Evolutionary conservation across 1,139 yeast species (phyloP), one percentile per base, ranked within the genome.

Genomic region (Scheffersomyces stambukii): DNA sequence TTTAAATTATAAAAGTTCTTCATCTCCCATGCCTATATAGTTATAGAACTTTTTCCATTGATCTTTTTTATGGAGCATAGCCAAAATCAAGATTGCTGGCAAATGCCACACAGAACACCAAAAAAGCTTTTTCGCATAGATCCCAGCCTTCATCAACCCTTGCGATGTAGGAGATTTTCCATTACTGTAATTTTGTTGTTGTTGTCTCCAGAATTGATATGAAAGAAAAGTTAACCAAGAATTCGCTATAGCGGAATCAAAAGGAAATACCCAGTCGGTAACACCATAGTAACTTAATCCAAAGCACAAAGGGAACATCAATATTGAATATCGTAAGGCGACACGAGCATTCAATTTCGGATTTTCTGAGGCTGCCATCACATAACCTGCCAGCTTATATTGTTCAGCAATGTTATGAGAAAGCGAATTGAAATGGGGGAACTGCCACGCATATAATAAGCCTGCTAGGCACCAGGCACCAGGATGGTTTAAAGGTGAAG

Each of bases 381-480:
- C 88, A 54, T 91, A 91, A 0, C 98, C 98, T 0, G 98, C 98
- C 29, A 72, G 70, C 46, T 83, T 80, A 50, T 91, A 91, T 52
- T 91, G 97, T 31, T 77, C 79, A 28, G 91, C 81, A 34, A 91
- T 79, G 43, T 81, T 81, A 58, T 91, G 96, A 31, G 95, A 81
- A 28, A 91, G 70, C 0, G 97, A 77, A 60, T 91, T 91, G 64
- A 91, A 91, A 55, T 91, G 99, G 4, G 99, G 99, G 54, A 91
- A 91, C 58, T 91, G 99, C 99, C 99, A 91, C 4, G 97, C 95
- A 52, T 84, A 91, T 23, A 91, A 64, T 32, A 93, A 61, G 0
- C 82, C 88, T 1, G 97, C 97, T 19, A 89, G 62, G 48, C 93
- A 80, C 97, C 97, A 91, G 3, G 94, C 94, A 6, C 93, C 96